A percentile compares a stretch with the other conserved stretches of the same genome.
These are phyloP conservation scores for Wallacemonas sp. DNA, from an alignment of 208 protist genomes.

Conservation along the genomic window DNA sequence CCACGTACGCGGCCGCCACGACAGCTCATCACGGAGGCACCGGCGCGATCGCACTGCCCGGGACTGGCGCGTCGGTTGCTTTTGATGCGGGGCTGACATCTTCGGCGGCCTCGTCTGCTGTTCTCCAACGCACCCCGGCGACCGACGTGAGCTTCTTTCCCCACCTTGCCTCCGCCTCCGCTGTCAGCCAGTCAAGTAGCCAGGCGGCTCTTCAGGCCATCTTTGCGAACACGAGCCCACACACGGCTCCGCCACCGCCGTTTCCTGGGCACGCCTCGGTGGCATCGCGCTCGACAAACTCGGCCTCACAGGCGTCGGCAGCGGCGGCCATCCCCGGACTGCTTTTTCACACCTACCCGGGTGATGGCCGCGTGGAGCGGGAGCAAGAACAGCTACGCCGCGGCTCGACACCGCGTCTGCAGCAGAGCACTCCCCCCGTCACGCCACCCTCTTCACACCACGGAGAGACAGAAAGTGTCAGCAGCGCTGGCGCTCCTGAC, in stretches of 20 bases:
- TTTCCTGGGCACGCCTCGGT: background rate
- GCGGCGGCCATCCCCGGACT: conserved; percentile 1
- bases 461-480: too few relatives aligned
- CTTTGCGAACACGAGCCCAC: background rate
- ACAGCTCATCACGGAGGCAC: too few relatives aligned
- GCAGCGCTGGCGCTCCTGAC: too few relatives aligned
- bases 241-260: background rate
- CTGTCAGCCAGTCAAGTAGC: background rate
- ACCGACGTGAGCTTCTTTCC: background rate
- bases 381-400: conserved; percentile 4
- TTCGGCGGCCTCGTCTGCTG: too few relatives aligned
- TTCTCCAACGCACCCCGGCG: background rate
- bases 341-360: conserved; percentile 26
- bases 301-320: background rate
- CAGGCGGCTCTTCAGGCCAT: background rate
- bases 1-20: background rate
- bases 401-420: background rate
- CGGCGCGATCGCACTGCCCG: too few relatives aligned
- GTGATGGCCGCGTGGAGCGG: conserved; percentile 10
- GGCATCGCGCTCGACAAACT: conserved; percentile 4
- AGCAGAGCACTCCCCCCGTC: too few relatives aligned
- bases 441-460: too few relatives aligned
- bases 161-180: background rate
- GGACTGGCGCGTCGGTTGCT: too few relatives aligned
- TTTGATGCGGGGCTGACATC: too few relatives aligned